Evolutionary conservation across 768 basidiomycete genomes (phyloP).

Genomic region (Paxillus rubicundulus): DNA sequence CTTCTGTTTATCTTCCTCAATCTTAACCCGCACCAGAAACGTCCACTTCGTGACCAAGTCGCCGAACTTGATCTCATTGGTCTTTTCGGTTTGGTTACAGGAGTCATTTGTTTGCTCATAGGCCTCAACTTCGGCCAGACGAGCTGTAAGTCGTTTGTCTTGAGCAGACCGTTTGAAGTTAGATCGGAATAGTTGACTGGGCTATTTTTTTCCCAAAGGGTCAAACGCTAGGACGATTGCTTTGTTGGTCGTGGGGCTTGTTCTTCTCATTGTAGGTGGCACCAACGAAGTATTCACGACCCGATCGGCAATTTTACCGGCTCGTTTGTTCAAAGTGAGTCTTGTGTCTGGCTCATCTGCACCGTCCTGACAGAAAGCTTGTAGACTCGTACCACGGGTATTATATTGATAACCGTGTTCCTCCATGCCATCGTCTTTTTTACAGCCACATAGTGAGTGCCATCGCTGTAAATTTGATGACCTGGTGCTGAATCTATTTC

Average conservation of each 20-base stretch:
- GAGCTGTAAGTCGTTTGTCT: slow-evolving; percentile 46
- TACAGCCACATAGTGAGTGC: slow-evolving; percentile 32
- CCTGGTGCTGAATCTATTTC: background rate
- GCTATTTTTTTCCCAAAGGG: slow-evolving; percentile 40
- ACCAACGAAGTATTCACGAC: slow-evolving; percentile 62
- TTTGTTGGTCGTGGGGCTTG: slow-evolving; percentile 56
- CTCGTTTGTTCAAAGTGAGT: slow-evolving; percentile 66
- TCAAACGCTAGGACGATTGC: slow-evolving; percentile 56
- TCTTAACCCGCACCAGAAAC: slow-evolving; percentile 69
- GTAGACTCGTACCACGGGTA: slow-evolving; percentile 70
- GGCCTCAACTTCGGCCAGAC: slow-evolving; percentile 73
- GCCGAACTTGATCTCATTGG: slow-evolving; percentile 72
- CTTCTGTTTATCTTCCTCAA: slow-evolving; percentile 74
- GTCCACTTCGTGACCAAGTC: slow-evolving; percentile 56
- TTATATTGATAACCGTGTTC: slow-evolving; percentile 56
- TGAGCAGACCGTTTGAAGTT: background rate
- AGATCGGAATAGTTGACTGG: background rate
- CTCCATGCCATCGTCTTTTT: slow-evolving; percentile 68
- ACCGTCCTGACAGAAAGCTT: background rate
- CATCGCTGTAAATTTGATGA: background rate
- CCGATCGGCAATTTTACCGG: slow-evolving; percentile 69
- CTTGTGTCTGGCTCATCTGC: background rate
- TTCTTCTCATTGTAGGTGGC: slow-evolving; percentile 47
- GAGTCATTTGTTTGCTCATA: slow-evolving; percentile 65
- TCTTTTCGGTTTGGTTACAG: slow-evolving; percentile 56